A percentile compares a stretch with the other conserved stretches of the same genome.
Evolutionary conservation across 2,329 filamentous ascomycete species (phyloP).

Genomic region (Xylogone sp.): DNA sequence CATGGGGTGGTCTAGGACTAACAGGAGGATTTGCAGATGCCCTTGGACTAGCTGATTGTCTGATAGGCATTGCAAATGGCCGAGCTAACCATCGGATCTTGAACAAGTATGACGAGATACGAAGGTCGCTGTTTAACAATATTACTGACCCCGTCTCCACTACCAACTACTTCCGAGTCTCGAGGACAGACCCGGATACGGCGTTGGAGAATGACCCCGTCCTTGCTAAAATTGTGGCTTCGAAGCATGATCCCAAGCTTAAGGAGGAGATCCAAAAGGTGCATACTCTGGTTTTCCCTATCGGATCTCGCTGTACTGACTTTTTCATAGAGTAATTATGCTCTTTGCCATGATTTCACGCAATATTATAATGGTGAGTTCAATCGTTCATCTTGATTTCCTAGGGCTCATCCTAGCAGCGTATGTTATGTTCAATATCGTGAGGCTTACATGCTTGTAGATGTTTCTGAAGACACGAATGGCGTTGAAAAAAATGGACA

Average conservation of each 20-base stretch:
- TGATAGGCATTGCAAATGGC: constrained; percentile 35
- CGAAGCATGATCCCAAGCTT: background rate
- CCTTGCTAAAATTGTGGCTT: constrained; percentile 19
- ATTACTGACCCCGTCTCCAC: constrained; percentile 35
- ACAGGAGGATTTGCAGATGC: constrained; percentile 63
- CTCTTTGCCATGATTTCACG: background rate
- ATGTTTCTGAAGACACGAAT: no score
- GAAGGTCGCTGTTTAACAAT: constrained; percentile 31
- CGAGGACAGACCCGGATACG: background rate
- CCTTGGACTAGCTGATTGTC: constrained; percentile 56
- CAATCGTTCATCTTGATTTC: no score
- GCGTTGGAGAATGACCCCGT: constrained; percentile 25
- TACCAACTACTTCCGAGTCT: constrained; percentile 29
- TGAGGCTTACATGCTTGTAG: no score
- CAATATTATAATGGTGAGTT: background rate
- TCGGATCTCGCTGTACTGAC: background rate
- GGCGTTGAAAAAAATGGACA: no score
- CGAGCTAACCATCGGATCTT: constrained; percentile 31
- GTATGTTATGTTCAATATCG: no score
- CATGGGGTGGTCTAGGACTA: constrained; percentile 58
- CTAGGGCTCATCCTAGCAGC: no score
- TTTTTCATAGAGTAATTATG: background rate
- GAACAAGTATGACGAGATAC: constrained; percentile 34
- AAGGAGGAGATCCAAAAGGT: no score
- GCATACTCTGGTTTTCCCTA: no score